Percentiles rank a stretch among this genome's conserved stretches.
phyloP scores from a whole-genome alignment of 352 stramenopile species.

The Phytophthora cryptogea region DNA sequence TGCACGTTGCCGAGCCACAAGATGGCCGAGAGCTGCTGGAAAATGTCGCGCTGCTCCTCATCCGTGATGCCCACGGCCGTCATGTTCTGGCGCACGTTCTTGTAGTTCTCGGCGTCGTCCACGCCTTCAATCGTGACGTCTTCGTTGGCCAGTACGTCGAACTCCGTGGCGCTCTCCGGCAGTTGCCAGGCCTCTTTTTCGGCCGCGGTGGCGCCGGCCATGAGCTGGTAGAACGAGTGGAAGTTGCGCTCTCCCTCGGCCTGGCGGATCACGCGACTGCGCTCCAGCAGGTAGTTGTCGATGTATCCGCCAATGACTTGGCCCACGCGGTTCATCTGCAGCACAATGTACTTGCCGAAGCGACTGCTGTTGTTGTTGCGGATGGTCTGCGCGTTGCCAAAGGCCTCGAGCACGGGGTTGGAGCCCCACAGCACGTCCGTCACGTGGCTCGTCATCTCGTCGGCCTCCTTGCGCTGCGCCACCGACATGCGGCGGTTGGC shows the following conservation, averaged over 20 bases:
- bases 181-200: slow-evolving; percentile 66
- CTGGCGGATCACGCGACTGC: slow-evolving; percentile 88
- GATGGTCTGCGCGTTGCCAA: slow-evolving; percentile 87
- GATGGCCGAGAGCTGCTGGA: slow-evolving; percentile 79
- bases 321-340: slow-evolving; percentile 83
- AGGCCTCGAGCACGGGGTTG: slow-evolving; percentile 85
- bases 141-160: slow-evolving; percentile 70
- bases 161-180: slow-evolving; percentile 49
- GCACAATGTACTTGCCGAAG: slow-evolving; percentile 89
- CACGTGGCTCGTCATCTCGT: slow-evolving; percentile 73
- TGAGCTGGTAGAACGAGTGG: slow-evolving; percentile 94
- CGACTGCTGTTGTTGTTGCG: slow-evolving; percentile 88
- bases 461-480: slow-evolving; percentile 70
- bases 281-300: slow-evolving; percentile 93
- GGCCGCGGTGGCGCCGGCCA: slow-evolving; percentile 62
- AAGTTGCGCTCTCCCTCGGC: slow-evolving; percentile 92
- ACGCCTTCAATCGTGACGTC: slow-evolving; percentile 76
- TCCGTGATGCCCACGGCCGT: slow-evolving; percentile 67
- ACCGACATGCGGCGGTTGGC: slow-evolving; percentile 81
- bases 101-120: slow-evolving; percentile 75
- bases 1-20: slow-evolving; percentile 86
- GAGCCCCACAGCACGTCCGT: slow-evolving; percentile 80
- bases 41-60: slow-evolving; percentile 77
- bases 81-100: slow-evolving; percentile 65
- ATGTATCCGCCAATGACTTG: slow-evolving; percentile 85